Base-by-base conservation (phyloP, 768 basidiomycete species). In the Myochromella boudieri region DNA sequence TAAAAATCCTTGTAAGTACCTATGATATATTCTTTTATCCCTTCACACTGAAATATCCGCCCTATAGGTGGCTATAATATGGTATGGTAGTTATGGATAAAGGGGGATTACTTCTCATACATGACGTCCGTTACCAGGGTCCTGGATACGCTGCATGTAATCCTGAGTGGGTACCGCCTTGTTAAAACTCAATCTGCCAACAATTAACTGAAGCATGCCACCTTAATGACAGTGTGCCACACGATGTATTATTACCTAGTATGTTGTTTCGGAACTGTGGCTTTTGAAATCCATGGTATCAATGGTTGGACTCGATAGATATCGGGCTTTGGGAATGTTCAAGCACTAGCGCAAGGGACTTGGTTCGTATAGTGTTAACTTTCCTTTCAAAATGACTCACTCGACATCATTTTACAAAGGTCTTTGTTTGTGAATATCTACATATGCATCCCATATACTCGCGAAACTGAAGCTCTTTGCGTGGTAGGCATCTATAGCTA, bases 191-290 rank as follows among this genome's bases (percentile, higher is more conserved):
- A 5, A 11, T 21, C 21, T 29, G 33, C 6, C 17, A 12, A 24
- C 29, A n/a, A n/a, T n/a, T n/a, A n/a, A n/a, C n/a, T n/a, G n/a
- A n/a, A n/a, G n/a, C n/a, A n/a, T n/a, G n/a, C n/a, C 29, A 36
- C 42, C 15, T 21, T n/a, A 24, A 27, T 24, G 21, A 25, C 29
- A 74, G 74, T 74, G 68, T 69, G 70, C 38, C 69, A 74, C 53
- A 53, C 67, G 1, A 54, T 75, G 46, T 67, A 76, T 54, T 53
- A 63, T 44, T 76, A 75, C 50, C 68, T 76, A 37, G 74, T 77
- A 53, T 27, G 65, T 29, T 17, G 10, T 20, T 38, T n/a, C n/a
- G n/a, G n/a, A n/a, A n/a, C n/a, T n/a, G n/a, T n/a, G 15, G 15
- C 10, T 4, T 17, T 29, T 15, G 22, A 17, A 14, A 22, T 27